phyloP scores from a whole-genome alignment of 2,329 filamentous ascomycete species.

The Clonostachys byssicola region DNA sequence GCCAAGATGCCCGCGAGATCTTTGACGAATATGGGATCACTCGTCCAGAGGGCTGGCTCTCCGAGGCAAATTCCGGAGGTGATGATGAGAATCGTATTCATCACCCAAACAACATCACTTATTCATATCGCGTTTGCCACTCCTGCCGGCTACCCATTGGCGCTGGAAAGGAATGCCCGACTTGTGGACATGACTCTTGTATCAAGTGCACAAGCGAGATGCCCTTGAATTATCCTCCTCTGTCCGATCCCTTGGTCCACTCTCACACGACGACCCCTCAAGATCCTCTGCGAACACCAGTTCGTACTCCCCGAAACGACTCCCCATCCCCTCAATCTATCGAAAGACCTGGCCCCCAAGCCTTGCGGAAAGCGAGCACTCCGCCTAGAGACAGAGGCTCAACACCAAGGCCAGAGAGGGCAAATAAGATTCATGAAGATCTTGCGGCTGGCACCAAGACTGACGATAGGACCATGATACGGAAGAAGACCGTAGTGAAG shows the following conservation, averaged over 20 bases:
- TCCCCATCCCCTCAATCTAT: no score
- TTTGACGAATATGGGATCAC: conserved; percentile 41
- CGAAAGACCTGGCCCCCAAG: background rate
- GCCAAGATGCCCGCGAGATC: conserved; percentile 38
- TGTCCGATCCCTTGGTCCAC: background rate
- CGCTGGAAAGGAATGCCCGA: conserved; percentile 32
- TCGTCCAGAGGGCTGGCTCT: conserved; percentile 39
- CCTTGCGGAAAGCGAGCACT: background rate
- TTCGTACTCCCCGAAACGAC: no score
- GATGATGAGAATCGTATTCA: conserved; percentile 8
- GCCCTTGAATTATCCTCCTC: background rate
- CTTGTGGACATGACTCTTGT: conserved; percentile 48
- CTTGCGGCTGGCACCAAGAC: background rate
- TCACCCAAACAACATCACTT: no score
- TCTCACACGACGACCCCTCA: background rate
- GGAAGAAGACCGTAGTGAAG: conserved; percentile 3
- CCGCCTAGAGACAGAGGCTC: background rate
- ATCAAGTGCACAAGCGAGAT: conserved; percentile 35
- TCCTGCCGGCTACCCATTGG: conserved; percentile 38
- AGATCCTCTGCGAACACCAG: background rate
- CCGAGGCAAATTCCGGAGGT: conserved; percentile 25
- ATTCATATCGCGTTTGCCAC: conserved; percentile 36
- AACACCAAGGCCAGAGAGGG: background rate
- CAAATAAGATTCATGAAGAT: no score
- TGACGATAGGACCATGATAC: background rate